Evolutionary conservation across 768 basidiomycete species (phyloP).

Genomic region (Mycena galopus): DNA sequence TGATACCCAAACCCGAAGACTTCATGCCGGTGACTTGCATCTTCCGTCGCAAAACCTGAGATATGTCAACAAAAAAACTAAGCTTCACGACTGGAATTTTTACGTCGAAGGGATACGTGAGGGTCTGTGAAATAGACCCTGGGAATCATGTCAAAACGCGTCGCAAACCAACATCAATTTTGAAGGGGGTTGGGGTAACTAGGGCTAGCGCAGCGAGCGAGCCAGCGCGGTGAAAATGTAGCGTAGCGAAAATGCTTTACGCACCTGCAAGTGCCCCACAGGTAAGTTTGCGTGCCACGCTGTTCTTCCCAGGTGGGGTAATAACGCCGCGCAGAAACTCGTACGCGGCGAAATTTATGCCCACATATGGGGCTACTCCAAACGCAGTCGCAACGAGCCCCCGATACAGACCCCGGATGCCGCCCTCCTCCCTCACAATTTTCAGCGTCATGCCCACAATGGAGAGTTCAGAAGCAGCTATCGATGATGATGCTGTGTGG

Average conservation of each 20-base stretch:
- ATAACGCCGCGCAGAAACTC: conserved; percentile 82
- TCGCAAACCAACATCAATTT: no score
- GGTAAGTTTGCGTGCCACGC: conserved; percentile 73
- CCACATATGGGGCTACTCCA: conserved; percentile 91
- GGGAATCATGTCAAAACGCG: no score
- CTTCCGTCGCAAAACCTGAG: conserved; percentile 80
- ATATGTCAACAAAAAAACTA: no score
- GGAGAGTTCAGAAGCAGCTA: conserved; percentile 63
- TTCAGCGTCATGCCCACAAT: conserved; percentile 92
- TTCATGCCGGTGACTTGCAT: conserved; percentile 94
- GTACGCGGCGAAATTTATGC: conserved; percentile 96
- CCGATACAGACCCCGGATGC: conserved; percentile 87
- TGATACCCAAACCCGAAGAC: conserved; percentile 65
- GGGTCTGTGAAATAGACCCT: conserved; percentile 93
- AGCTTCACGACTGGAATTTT: no score
- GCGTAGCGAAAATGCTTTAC: no score
- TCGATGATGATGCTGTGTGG: conserved; percentile 64
- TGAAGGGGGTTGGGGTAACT: no score
- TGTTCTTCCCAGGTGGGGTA: conserved; percentile 86
- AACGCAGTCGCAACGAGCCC: conserved; percentile 87
- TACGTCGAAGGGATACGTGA: conserved; percentile 97
- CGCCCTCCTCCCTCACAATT: conserved; percentile 94
- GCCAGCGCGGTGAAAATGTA: no score
- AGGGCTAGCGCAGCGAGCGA: no score
- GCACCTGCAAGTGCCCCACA: conserved; percentile 91